phyloP scores from a whole-genome alignment of 1,139 yeast species.

The Sugiyamaella novakii region DNA sequence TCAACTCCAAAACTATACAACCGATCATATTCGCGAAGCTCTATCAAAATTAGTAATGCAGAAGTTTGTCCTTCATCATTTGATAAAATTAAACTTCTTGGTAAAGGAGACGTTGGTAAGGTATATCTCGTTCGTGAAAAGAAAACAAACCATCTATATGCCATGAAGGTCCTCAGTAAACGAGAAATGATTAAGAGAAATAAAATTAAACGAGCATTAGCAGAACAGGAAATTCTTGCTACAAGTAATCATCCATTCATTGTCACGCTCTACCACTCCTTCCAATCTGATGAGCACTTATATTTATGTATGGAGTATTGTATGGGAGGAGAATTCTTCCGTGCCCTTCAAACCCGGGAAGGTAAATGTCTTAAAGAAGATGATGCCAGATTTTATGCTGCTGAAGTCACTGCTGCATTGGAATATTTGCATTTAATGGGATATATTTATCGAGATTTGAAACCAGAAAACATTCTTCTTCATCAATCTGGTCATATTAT shows the following conservation, averaged over 20 bases:
- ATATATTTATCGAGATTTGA: constrained; percentile 89
- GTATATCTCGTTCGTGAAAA: constrained; percentile 90
- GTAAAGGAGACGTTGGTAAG: constrained; percentile 98
- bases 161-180: constrained; percentile 89
- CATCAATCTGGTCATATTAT: constrained; percentile 98
- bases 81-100: constrained; percentile 82
- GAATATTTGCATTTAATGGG: constrained; percentile 97
- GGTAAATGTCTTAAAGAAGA: constrained; percentile 82
- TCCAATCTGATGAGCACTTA: constrained; percentile 90
- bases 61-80: constrained; percentile 86
- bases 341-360: constrained; percentile 91
- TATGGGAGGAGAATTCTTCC: constrained; percentile 98
- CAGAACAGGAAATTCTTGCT: constrained; percentile 95
- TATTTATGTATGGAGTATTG: constrained; percentile 98
- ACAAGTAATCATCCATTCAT: constrained; percentile 96
- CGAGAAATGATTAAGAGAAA: constrained; percentile 94
- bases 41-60: constrained; percentile 72
- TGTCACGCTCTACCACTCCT: constrained; percentile 93
- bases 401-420: constrained; percentile 95
- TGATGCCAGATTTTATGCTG: constrained; percentile 93
- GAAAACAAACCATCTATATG: constrained; percentile 71
- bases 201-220: constrained; percentile 89
- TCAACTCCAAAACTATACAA: constrained; percentile 35
- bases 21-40: constrained; percentile 61
- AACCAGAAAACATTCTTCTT: constrained; percentile 89